A percentile compares a stretch with the other conserved stretches of the same genome.
Conservation (phyloP, 129 eudicot species). For the Flaveria sonorensis region DNA sequence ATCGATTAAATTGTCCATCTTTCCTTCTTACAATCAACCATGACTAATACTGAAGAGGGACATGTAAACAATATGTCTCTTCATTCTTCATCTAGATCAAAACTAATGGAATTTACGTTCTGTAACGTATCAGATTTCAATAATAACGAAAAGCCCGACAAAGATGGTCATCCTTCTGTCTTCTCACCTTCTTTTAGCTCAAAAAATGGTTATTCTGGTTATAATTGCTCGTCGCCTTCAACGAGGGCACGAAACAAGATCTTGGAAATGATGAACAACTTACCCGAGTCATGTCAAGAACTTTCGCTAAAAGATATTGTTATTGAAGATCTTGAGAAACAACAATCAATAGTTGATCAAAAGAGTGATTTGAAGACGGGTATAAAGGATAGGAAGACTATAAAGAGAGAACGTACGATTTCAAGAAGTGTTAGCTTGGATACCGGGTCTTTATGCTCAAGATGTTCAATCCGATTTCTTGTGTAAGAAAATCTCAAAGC, state of each 20-base stretch:
- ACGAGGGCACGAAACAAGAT: constrained; percentile 35
- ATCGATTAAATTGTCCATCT: neutral
- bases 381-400: constrained; percentile 13
- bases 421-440: constrained; percentile 60
- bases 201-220: neutral
- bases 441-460: constrained; percentile 57
- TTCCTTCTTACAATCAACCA: constrained; percentile 17
- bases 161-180: constrained; percentile 4
- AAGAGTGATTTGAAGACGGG: constrained; percentile 15
- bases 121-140: neutral
- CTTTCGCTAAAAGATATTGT: constrained; percentile 63
- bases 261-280: constrained; percentile 38
- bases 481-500: constrained; percentile 32
- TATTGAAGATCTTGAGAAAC: constrained; percentile 30
- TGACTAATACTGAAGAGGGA: neutral
- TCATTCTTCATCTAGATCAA: constrained; percentile 23
- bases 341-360: constrained; percentile 6
- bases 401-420: constrained; percentile 21
- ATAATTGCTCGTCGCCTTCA: constrained; percentile 15
- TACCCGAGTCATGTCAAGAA: constrained; percentile 57
- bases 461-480: constrained; percentile 47
- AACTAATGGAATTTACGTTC: constrained; percentile 31
- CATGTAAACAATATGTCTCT: constrained; percentile 23
- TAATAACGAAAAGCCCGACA: neutral
- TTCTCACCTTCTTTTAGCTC: constrained; percentile 24